Evolutionary conservation across 257 asterid species (phyloP).

Genomic region (Forsythia suspensa): DNA sequence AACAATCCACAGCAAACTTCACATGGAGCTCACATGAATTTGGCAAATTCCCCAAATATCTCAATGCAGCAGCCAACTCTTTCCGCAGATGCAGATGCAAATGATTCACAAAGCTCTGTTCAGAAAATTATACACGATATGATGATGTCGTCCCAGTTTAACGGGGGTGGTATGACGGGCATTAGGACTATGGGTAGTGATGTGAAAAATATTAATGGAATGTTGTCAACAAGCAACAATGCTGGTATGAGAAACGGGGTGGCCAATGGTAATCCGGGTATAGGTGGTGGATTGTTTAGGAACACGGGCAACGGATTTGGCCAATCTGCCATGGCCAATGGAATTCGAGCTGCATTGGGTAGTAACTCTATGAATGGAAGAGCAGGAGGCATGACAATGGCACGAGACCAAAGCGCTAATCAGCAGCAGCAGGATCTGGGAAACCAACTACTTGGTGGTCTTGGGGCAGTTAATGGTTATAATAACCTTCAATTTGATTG

Average conservation of each 20-base stretch:
- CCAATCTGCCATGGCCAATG: constrained; percentile 66
- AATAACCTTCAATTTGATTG: constrained; percentile 89
- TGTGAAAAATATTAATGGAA: constrained; percentile 55
- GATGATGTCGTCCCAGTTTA: constrained; percentile 83
- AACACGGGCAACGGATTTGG: constrained; percentile 48
- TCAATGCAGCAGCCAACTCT: constrained; percentile 65
- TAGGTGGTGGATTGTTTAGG: constrained; percentile 59
- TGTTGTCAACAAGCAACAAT: constrained; percentile 40
- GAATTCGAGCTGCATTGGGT: constrained; percentile 67
- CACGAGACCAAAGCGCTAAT: constrained; percentile 37
- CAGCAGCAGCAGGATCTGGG: constrained; percentile 49
- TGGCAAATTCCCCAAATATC: constrained; percentile 57
- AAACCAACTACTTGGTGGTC: constrained; percentile 64
- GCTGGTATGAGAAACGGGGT: constrained; percentile 52
- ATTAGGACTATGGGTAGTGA: constrained; percentile 51
- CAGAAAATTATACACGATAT: constrained; percentile 82
- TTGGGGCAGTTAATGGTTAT: constrained; percentile 77
- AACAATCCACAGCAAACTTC: constrained; percentile 57
- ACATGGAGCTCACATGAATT: constrained; percentile 47
- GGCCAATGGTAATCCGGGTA: constrained; percentile 43
- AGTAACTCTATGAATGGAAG: constrained; percentile 65
- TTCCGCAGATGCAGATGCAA: constrained; percentile 62
- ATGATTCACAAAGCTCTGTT: constrained; percentile 86
- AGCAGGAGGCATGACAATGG: constrained; percentile 38
- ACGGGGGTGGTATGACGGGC: constrained; percentile 56